Evolutionary conservation across 2,329 filamentous ascomycete species (phyloP), one percentile per base, ranked within the genome.

Genomic region (Tolypocladium capitatum): DNA sequence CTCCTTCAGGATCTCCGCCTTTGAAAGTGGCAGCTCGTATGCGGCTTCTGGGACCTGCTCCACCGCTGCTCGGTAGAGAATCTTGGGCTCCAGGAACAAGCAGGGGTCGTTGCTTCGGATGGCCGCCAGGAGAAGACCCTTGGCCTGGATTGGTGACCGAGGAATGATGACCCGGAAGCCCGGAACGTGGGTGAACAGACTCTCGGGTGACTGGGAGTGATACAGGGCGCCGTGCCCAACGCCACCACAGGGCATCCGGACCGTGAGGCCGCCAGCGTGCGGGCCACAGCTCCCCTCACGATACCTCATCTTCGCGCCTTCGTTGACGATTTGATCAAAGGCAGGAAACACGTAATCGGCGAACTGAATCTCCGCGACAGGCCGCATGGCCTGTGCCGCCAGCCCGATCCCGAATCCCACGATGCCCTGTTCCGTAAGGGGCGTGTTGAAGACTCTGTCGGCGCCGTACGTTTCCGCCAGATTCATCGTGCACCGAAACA

Each of bases 381-480:
- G 88, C 49, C 84, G 84, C 85, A 95, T 89, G 24, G 91, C 91
- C 68, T 95, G 85, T 7, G 87, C 86, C 0, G 91, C 90, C 33
- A 83, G 80, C 2, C 92, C 92, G 55, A 97, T 89, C 11, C 84
- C 92, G 60, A 97, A 97, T 0, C 92, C 92, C 50, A 94, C 77
- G 55, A 98, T 91, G 1, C 91, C 92, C 66, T 97, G 92, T 63
- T 98, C 92, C 32, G 84, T 87, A 55, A 98, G 68, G 0, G 92
- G 92, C 18, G 90, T 97, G 67, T 98, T 97, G 74, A 98, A 98
- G 32, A 98, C 90, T 49, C 92, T 76, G 49, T 92, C 85, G 2
- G 80, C 76, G 9, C 92, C 92, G 63, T 92, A 94, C 48, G 87
- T 87, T 52, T 89, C 85, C 31, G 88, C 81, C 16, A 98, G 75